Evolutionary conservation across 108 stramenopile genomes (phyloP), one percentile per base, ranked within the genome.

Genomic region (Discostella stelligeroides): DNA sequence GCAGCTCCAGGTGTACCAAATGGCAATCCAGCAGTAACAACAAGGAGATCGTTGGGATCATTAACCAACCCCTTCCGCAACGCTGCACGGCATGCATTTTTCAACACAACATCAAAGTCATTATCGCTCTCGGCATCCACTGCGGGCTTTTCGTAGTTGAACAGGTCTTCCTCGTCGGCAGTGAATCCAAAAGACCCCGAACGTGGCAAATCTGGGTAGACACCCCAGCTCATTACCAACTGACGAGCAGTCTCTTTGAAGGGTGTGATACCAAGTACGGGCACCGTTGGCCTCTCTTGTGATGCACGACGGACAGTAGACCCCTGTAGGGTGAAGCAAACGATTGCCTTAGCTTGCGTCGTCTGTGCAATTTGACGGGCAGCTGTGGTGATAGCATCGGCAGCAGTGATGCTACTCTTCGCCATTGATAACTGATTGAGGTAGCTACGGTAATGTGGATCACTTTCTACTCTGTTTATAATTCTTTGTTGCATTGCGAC

Each of bases 401-500:
- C 87, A 15, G 92, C 80, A 45, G 88, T 63, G 38, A 85, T 51
- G 25, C 81, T 76, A 17, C 62, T 59, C 20, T 63, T 66, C 3
- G 80, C 57, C 28, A 60, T 48, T 43, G 61, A 62, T 0, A 74
- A 48, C 66, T 81, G 79, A 61, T 79, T 54, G 6, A 85, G 48
- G 45, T 82, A 82, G 8, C 38, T 60, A 25, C 57, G 68, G 50
- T 84, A 84, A 46, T 86, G 85, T 30, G 79, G 69, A 55, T 89
- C 91, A 17, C 70, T 60, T 70, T 95, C 92, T 38, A 92, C 94
- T 47, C 87, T 73, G 50, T 86, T 84, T 60, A 95, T 95, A 73
- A 92, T 86, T 15, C 88, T 60, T 53, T 88, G 89, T 83, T 91
- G 89, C 93, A 95, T 95, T 11, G 73, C 59, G n/a, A 95, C 93